Evolutionary conservation across 331 rosid species (phyloP).

Genomic region (Malus hybrid): DNA sequence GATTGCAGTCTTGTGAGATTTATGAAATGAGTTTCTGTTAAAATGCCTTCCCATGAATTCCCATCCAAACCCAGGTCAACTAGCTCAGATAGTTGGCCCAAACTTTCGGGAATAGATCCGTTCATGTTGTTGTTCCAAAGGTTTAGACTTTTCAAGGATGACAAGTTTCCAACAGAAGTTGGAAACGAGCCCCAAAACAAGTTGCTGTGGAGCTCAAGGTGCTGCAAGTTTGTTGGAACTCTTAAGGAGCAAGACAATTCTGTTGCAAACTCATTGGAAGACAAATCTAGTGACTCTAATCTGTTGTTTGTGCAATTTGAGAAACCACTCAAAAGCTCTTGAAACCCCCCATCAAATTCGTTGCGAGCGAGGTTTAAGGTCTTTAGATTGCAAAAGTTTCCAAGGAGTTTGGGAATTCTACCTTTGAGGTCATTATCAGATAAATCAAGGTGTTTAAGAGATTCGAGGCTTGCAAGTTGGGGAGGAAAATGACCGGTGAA

Average conservation of each 20-base stretch:
- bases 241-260: background rate
- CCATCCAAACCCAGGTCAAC: rapidly evolving
- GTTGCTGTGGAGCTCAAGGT: background rate
- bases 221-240: background rate
- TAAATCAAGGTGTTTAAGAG: background rate
- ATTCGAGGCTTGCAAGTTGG: background rate
- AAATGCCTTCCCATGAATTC: conserved; percentile 1
- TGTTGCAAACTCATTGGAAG: rapidly evolving
- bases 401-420: background rate
- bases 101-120: background rate
- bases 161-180: background rate
- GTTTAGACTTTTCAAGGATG: background rate
- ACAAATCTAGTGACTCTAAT: background rate
- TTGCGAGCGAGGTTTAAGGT: background rate
- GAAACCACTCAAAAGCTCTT: background rate
- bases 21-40: background rate
- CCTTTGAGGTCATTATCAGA: rapidly evolving
- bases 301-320: background rate
- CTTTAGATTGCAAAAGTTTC: background rate
- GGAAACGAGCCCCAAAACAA: background rate
- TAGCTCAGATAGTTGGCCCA: background rate
- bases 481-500: background rate
- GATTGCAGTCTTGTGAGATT: background rate
- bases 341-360: background rate
- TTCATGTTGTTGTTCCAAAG: rapidly evolving